phyloP scores from a whole-genome alignment of 306 rosid genomes.

The Dalbergia oliveri region DNA sequence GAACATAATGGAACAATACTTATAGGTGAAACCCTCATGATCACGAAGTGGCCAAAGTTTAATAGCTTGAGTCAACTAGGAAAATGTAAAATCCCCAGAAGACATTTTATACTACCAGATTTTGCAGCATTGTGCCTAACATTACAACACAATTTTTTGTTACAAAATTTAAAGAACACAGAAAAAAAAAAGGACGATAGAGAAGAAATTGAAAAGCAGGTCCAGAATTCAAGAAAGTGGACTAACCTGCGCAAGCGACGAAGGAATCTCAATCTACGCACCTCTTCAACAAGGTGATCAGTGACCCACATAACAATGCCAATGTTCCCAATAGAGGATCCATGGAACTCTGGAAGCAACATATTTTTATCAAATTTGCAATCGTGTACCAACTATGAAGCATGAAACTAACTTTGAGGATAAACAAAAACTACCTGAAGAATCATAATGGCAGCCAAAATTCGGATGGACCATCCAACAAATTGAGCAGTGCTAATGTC shows the following conservation, averaged over 20 bases:
- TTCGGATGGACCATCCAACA: slow-evolving; percentile 84
- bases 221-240: slow-evolving; percentile 34
- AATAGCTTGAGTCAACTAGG: slow-evolving; percentile 15
- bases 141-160: not conserved
- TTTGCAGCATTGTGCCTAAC: slow-evolving; percentile 16
- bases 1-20: slow-evolving; percentile 14
- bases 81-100: slow-evolving; percentile 18
- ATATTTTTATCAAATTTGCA: slow-evolving; percentile 38
- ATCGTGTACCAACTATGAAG: slow-evolving; percentile 20
- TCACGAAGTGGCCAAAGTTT: slow-evolving; percentile 21
- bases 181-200: too few species aligned
- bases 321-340: slow-evolving; percentile 78
- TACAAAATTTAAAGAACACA: not conserved
- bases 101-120: slow-evolving; percentile 11
- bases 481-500: slow-evolving; percentile 75
- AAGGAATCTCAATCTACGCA: slow-evolving; percentile 63
- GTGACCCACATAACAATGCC: slow-evolving; percentile 63
- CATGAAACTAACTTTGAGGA: slow-evolving; percentile 36
- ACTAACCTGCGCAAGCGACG: slow-evolving; percentile 69
- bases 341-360: slow-evolving; percentile 74
- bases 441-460: slow-evolving; percentile 69
- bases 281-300: slow-evolving; percentile 58
- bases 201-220: slow-evolving; percentile 30
- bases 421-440: slow-evolving; percentile 69
- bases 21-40: slow-evolving; percentile 31